These are phyloP conservation scores for Medicago arabica DNA, from an alignment of 306 rosid genomes.

Conservation along the genomic window DNA sequence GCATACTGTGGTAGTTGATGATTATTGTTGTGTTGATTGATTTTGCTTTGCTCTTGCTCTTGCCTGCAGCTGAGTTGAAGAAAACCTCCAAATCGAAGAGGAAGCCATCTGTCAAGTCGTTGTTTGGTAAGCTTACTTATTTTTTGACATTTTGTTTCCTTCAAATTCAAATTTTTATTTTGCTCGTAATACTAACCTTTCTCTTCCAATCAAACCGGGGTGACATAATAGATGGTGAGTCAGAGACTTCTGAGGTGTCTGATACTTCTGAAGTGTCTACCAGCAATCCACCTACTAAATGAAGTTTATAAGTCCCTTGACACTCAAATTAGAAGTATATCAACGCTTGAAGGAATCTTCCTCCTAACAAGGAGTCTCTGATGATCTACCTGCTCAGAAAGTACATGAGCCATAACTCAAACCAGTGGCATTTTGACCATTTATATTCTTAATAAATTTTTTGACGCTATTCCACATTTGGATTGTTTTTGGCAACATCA, in stretches of 20 bases:
- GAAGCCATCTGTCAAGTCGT: constrained; percentile 79
- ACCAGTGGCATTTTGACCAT: constrained; percentile 27
- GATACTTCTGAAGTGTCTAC: constrained; percentile 49
- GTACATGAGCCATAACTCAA: constrained; percentile 34
- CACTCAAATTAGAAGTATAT: constrained; percentile 54
- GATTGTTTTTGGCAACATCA: constrained; percentile 32
- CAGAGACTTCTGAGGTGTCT: constrained; percentile 54
- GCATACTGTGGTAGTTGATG: background rate
- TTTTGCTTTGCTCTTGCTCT: constrained; percentile 18
- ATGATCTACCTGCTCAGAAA: constrained; percentile 15
- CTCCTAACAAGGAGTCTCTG: constrained; percentile 39
- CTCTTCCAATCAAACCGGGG: constrained; percentile 37
- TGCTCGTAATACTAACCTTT: background rate
- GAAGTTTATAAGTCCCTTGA: constrained; percentile 61
- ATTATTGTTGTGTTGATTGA: constrained; percentile 13
- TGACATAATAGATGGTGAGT: constrained; percentile 57
- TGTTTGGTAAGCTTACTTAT: constrained; percentile 66
- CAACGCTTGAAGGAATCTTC: constrained; percentile 42
- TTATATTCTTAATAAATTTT: constrained; percentile 28
- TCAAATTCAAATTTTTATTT: background rate
- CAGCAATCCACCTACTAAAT: constrained; percentile 46
- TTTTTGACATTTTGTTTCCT: background rate
- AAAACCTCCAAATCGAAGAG: constrained; percentile 62
- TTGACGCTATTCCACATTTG: constrained; percentile 37
- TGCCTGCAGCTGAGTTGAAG: constrained; percentile 86